These are phyloP conservation scores for Davidsoniella eucalypti DNA, from an alignment of 2,329 filamentous ascomycete species.

Conservation along the genomic window DNA sequence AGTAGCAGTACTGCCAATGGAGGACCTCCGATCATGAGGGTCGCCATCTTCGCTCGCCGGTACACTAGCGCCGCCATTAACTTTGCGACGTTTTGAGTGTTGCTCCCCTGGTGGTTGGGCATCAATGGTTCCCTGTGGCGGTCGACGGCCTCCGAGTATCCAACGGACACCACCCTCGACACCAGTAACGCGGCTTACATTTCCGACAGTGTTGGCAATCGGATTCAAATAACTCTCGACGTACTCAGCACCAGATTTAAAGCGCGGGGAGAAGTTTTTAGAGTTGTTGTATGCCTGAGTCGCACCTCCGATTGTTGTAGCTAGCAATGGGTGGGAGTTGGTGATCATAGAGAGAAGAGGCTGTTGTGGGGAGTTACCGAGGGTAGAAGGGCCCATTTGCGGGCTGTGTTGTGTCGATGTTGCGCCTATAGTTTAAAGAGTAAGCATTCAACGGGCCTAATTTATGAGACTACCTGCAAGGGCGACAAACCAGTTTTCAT, in stretches of 20 bases:
- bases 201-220: conserved; percentile 72
- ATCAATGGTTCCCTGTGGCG: conserved; percentile 30
- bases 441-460: too few species aligned
- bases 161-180: conserved; percentile 76
- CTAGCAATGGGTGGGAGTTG: conserved; percentile 72
- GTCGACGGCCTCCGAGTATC: conserved; percentile 51
- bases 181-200: conserved; percentile 68
- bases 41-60: conserved; percentile 15
- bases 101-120: conserved; percentile 27
- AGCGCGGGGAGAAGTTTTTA: conserved; percentile 78
- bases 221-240: conserved; percentile 79
- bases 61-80: conserved; percentile 23
- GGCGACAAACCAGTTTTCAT: conserved; percentile 11
- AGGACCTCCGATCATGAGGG: conserved; percentile 16
- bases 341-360: conserved; percentile 76
- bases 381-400: conserved; percentile 5
- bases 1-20: conserved; percentile 10
- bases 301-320: conserved; percentile 69
- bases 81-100: conserved; percentile 37
- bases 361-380: conserved; percentile 33
- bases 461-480: too few species aligned
- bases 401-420: conserved; percentile 9
- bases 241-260: conserved; percentile 80
- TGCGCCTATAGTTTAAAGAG: background rate
- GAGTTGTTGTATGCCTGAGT: conserved; percentile 72